Base-by-base conservation (phyloP, 306 rosid genomes). In the Quercus alba region DNA sequence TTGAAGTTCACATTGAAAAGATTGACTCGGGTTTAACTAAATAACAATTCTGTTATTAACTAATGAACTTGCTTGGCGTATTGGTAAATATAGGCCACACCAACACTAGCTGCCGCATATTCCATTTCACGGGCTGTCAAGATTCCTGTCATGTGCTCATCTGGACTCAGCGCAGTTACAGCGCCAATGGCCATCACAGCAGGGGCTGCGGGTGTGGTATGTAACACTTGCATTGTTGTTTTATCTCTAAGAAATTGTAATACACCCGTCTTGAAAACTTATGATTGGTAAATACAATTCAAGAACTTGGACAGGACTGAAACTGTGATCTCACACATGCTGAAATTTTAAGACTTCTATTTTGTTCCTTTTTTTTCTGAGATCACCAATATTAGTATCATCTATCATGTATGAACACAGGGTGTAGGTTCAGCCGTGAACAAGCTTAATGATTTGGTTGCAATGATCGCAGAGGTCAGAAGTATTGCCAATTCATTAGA, bases 171-270 rank as follows among this genome's bases (percentile, higher is more conserved):
- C 58, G 82, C 97, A 58, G 97, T 93, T 38, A 93, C 97, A 2
- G 93, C 93, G 19, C 97, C 99, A 61, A 88, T 94, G 99, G 99
- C 97, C 81, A 88, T 94, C 84, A 77, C 95, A 31, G 97, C 95
- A 9, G 99, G 99, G 69, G 97, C 99, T 41, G 83, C 99, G 7
- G 99, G 99, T 26, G 99, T 94, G 91, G 97, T 94, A 89, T 25
- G 94, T 33, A 19, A 59, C 26, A 19, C 26, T 2, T 28, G 52
- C 72, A 4, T 67, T 17, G 1, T 67, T 19, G 14, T 8, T 67
- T 35, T 67, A 33, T 67, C 26, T 35, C 52, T 4, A 63, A 3
- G 13, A 23, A 61, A 61, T 61, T 61, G 33, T 23, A 23, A 23
- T 61, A 61, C 30, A 67, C 44, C 41, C 3, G 2, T 15, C 41